Percentiles rank a stretch among this genome's conserved stretches.
Conservation (phyloP, 192 early-diverging fungal genomes). For the Kickxella alabastrina region DNA sequence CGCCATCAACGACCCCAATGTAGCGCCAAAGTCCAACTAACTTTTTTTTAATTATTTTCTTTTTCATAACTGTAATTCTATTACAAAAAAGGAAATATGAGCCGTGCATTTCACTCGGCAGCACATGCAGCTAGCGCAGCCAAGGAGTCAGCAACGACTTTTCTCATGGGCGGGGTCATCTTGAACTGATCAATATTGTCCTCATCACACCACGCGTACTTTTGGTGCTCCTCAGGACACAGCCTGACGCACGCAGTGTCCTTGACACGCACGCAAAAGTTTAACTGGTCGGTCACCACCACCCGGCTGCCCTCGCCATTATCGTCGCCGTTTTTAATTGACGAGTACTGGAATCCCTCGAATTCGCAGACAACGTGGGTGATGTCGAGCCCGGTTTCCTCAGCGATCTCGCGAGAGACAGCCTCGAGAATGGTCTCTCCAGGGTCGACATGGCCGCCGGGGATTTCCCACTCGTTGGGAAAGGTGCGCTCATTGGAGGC, state of each 20-base stretch:
- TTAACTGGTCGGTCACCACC: constrained; percentile 36
- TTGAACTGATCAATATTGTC: constrained; percentile 26
- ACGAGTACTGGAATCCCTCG: constrained; percentile 32
- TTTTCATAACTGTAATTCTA: too few relatives aligned
- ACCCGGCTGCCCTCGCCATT: not conserved
- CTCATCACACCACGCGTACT: constrained; percentile 27
- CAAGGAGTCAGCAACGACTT: constrained; percentile 23
- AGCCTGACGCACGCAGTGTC: constrained; percentile 2
- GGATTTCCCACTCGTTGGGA: constrained; percentile 48
- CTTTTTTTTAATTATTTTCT: not conserved
- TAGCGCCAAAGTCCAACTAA: constrained; percentile 51
- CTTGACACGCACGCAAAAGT: constrained; percentile 30
- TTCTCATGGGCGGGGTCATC: constrained; percentile 32
- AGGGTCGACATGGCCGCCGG: constrained; percentile 43
- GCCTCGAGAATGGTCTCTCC: constrained; percentile 38
- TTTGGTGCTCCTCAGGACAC: constrained; percentile 36
- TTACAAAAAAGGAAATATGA: too few relatives aligned
- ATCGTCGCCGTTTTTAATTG: constrained; percentile 19
- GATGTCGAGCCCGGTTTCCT: constrained; percentile 36
- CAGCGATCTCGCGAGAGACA: constrained; percentile 33
- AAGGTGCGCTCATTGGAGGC: constrained; percentile 37
- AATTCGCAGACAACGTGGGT: constrained; percentile 30
- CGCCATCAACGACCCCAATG: constrained; percentile 53
- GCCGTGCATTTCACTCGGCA: too few relatives aligned
- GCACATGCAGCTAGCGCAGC: too few relatives aligned